Conservation (phyloP, 495 filamentous ascomycete genomes). For the Chlorociboria aeruginascens region DNA sequence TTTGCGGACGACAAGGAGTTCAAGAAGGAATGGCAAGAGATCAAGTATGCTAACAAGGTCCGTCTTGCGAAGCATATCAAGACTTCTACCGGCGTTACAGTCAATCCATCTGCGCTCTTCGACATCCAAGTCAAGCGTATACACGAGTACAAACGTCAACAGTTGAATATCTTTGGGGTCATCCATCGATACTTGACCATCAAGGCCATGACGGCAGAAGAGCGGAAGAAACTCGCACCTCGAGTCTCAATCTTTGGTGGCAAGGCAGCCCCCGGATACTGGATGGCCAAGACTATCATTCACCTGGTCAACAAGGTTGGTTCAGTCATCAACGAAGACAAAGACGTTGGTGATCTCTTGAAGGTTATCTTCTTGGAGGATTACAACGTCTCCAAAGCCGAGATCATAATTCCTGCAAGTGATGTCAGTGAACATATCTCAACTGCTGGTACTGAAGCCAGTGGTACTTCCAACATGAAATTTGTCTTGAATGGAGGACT, state of each 20-base stretch:
- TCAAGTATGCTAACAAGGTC: slow-evolving; percentile 61
- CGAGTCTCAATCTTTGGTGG: slow-evolving; percentile 95
- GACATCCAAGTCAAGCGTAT: slow-evolving; percentile 98
- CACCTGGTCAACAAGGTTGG: slow-evolving; percentile 92
- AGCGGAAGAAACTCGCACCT: slow-evolving; percentile 80
- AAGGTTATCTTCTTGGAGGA: slow-evolving; percentile 97
- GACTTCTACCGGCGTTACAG: slow-evolving; percentile 57
- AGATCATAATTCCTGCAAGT: slow-evolving; percentile 88
- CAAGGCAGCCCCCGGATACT: slow-evolving; percentile 95
- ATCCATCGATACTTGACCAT: slow-evolving; percentile 89
- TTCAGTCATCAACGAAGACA: slow-evolving; percentile 80
- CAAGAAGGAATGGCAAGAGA: slow-evolving; percentile 81
- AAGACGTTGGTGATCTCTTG: slow-evolving; percentile 81
- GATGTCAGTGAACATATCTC: slow-evolving; percentile 99
- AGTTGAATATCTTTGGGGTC: slow-evolving; percentile 96
- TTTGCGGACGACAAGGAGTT: slow-evolving; percentile 78
- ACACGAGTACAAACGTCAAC: slow-evolving; percentile 98
- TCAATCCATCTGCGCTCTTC: slow-evolving; percentile 83
- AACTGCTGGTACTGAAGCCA: slow-evolving; percentile 82
- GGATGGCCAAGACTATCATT: slow-evolving; percentile 99
- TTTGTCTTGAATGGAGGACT: slow-evolving; percentile 95
- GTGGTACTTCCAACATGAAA: slow-evolving; percentile 82
- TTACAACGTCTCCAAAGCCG: slow-evolving; percentile 98
- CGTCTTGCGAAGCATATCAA: slow-evolving; percentile 86
- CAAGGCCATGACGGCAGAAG: slow-evolving; percentile 71